Conservation (phyloP, 805 yeast species). For the Candida oleophila region DNA sequence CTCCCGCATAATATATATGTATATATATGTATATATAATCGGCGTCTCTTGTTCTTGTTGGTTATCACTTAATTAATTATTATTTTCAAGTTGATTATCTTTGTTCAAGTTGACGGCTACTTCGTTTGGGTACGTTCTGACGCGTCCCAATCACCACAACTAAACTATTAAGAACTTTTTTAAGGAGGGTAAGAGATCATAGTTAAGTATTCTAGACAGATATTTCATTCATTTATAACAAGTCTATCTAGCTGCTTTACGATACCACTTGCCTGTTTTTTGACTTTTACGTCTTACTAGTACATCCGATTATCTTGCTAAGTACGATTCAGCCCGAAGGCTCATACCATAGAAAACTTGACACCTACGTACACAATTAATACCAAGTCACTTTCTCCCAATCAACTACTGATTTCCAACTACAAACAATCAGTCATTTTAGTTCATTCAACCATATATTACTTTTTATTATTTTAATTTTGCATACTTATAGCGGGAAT, state of each 20-base stretch:
- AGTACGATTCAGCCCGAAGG: no score
- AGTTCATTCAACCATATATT: background rate
- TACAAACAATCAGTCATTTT: background rate
- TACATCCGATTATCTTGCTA: no score
- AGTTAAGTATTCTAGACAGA: background rate
- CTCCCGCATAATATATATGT: background rate
- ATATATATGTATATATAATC: background rate
- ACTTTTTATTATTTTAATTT: no score
- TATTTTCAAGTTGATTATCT: background rate
- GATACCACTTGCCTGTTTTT: no score
- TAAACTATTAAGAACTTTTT: background rate
- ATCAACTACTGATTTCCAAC: background rate
- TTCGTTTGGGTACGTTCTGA: conserved; percentile 1
- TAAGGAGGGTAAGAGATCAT: background rate
- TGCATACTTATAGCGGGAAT: conserved; percentile 2
- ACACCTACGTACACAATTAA: no score
- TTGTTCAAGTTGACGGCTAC: background rate
- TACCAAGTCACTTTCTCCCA: background rate
- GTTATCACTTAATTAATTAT: background rate
- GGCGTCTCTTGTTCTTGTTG: background rate
- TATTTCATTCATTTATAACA: background rate
- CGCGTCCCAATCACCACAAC: background rate
- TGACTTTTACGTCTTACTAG: no score
- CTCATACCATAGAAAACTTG: no score
- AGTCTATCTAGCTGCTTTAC: background rate